Percentiles rank a stretch among this genome's conserved stretches.
Conservation (phyloP, 345 rosid genomes). For the Heritiera fomes region DNA sequence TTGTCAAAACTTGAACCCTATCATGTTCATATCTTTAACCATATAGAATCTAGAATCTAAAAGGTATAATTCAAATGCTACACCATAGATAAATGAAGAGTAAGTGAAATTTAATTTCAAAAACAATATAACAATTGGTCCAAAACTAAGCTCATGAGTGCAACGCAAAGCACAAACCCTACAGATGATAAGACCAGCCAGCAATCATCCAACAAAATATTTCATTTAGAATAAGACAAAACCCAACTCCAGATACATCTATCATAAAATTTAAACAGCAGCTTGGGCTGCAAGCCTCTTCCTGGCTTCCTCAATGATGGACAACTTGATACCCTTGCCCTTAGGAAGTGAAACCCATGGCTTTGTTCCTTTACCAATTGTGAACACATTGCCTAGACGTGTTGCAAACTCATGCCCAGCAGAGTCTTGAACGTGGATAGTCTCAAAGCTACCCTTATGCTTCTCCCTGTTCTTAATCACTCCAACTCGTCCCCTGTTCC, state of each 20-base stretch:
- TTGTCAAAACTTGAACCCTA: too few species aligned
- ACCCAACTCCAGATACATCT: neutral
- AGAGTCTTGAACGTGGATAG: slow-evolving; percentile 39
- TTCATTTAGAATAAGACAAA: neutral
- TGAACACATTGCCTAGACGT: slow-evolving; percentile 40
- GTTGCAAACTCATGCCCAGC: slow-evolving; percentile 46
- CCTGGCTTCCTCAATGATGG: slow-evolving; percentile 53
- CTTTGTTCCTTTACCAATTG: slow-evolving; percentile 43
- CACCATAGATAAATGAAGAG: neutral
- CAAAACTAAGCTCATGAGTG: neutral
- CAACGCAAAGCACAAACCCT: neutral
- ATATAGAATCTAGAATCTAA: too few species aligned
- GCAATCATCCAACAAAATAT: neutral
- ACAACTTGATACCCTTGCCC: slow-evolving; percentile 47
- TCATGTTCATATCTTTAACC: too few species aligned
- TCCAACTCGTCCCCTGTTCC: slow-evolving; percentile 56
- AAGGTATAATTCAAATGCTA: too few species aligned
- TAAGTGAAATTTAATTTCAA: neutral
- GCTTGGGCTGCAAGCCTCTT: slow-evolving; percentile 44
- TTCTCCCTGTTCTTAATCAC: slow-evolving; percentile 43
- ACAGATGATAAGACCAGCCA: neutral
- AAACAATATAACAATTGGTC: neutral
- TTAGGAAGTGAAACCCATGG: slow-evolving; percentile 46
- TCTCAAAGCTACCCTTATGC: slow-evolving; percentile 47
- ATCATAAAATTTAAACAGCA: slow-evolving; percentile 5